Base-by-base conservation (phyloP, 768 basidiomycete species). In the Boletus insuetus region DNA sequence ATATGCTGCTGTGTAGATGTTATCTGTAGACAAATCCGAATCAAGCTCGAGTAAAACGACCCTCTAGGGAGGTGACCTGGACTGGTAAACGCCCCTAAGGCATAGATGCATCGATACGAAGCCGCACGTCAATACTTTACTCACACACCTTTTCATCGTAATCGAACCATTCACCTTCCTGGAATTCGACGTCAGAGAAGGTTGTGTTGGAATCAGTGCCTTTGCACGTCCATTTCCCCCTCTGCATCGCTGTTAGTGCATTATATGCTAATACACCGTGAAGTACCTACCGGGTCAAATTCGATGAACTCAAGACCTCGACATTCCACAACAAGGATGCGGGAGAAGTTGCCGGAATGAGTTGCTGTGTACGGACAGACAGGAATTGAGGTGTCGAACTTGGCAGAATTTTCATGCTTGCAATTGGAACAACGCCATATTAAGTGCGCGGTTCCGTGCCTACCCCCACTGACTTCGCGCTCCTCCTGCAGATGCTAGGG, bases 71-170 rank as follows among this genome's bases (percentile, higher is more conserved):
- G 39, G 84, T 87, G n/a, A 94, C 76, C 11, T 85, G 79, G 16
- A 94, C 90, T 4, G 89, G 86, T 16, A 80, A 68, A 19, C 75
- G 74, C 14, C 79, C 77, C 89, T 87, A 55, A 58, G 48, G 56
- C 35, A 50, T 44, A 47, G 32, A 40, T 11, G 11, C 5, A 37
- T 61, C 4, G 24, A 54, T 50, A 35, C 14, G 24, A 42, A 29
- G n/a, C 17, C 16, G 7, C 17, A 26, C 7, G 22, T 22, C 34
- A 22, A 29, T 32, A 34, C 26, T 13, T 29, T 17, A 20, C 19
- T 17, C 35, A 46, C 54, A 42, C 57, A 87, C 93, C 81, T 94
- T 92, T 69, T 96, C 93, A 61, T 96, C 93, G 61, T 96, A 96
- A 63, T 94, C 93, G 13, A 77, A 82, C 94, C 94, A 96, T 54